phyloP scores from a whole-genome alignment of 495 filamentous ascomycete genomes.

The Hypoxylon subgilvum region DNA sequence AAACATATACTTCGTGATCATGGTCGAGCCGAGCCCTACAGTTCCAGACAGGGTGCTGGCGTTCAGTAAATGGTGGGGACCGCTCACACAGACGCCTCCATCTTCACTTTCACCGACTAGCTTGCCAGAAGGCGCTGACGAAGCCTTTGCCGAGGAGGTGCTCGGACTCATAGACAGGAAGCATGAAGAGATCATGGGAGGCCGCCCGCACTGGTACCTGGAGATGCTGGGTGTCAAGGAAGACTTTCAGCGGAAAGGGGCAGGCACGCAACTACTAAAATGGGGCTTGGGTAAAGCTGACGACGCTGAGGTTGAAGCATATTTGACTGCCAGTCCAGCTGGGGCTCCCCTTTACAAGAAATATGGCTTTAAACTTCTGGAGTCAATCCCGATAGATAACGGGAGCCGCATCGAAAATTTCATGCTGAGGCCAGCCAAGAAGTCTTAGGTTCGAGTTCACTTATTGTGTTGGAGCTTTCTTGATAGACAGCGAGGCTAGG shows the following conservation, averaged over 20 bases:
- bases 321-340: constrained; percentile 60
- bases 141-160: constrained; percentile 37
- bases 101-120: neutral
- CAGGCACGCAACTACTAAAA: constrained; percentile 54
- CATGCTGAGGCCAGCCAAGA: constrained; percentile 36
- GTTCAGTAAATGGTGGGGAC: constrained; percentile 44
- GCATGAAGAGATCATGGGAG: constrained; percentile 43
- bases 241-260: constrained; percentile 56
- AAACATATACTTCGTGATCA: constrained; percentile 34
- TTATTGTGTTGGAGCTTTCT: no score
- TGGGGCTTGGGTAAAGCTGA: constrained; percentile 61
- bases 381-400: constrained; percentile 43
- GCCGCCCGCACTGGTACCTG: constrained; percentile 49
- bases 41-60: constrained; percentile 34
- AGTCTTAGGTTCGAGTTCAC: neutral
- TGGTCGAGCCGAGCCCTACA: constrained; percentile 22
- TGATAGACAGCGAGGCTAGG: no score
- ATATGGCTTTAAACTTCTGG: constrained; percentile 57
- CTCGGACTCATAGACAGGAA: constrained; percentile 34
- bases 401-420: constrained; percentile 40
- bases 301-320: constrained; percentile 51
- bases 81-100: constrained; percentile 15
- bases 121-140: constrained; percentile 43
- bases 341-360: constrained; percentile 61
- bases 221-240: constrained; percentile 56